Evolutionary conservation across 2,329 filamentous ascomycete species (phyloP).

Genomic region (Scytalidium sp.): DNA sequence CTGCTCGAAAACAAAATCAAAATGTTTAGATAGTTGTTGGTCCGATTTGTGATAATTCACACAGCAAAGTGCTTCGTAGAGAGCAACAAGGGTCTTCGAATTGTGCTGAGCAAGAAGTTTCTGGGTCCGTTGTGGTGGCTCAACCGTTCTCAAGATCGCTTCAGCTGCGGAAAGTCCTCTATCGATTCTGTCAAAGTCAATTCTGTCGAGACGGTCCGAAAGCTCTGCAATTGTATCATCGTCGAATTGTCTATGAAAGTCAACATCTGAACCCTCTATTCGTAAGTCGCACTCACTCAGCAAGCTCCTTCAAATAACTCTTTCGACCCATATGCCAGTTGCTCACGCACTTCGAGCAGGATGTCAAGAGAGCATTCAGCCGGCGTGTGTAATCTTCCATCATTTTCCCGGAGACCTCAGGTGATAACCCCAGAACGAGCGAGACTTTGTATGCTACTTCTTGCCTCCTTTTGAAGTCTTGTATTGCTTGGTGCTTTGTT

Average conservation of each 20-base stretch:
- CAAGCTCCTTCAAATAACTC: slow-evolving; percentile 58
- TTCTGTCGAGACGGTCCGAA: slow-evolving; percentile 52
- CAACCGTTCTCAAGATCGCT: slow-evolving; percentile 40
- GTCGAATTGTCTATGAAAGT: slow-evolving; percentile 28
- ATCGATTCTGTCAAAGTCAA: slow-evolving; percentile 61
- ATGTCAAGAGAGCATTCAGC: slow-evolving; percentile 56
- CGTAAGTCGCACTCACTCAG: slow-evolving; percentile 45
- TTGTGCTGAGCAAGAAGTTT: slow-evolving; percentile 32
- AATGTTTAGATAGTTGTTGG: slow-evolving; percentile 35
- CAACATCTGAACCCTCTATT: slow-evolving; percentile 3
- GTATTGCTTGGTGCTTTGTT: slow-evolving; percentile 51
- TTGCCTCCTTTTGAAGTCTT: slow-evolving; percentile 52
- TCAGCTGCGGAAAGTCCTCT: slow-evolving; percentile 56
- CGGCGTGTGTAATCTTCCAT: slow-evolving; percentile 56
- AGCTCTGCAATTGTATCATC: slow-evolving; percentile 52
- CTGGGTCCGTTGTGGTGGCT: slow-evolving; percentile 22
- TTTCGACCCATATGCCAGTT: slow-evolving; percentile 72
- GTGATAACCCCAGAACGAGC: slow-evolving; percentile 64
- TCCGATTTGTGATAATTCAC: slow-evolving; percentile 65
- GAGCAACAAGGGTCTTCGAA: slow-evolving; percentile 66
- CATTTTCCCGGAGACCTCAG: slow-evolving; percentile 46
- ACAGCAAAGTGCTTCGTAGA: slow-evolving; percentile 88
- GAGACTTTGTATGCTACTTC: slow-evolving; percentile 65
- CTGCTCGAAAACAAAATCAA: slow-evolving; percentile 79
- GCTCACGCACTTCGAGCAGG: slow-evolving; percentile 68